These are phyloP conservation scores for Aegilops longissima DNA, from an alignment of 176 grass and related monocot species.

Conservation along the genomic window DNA sequence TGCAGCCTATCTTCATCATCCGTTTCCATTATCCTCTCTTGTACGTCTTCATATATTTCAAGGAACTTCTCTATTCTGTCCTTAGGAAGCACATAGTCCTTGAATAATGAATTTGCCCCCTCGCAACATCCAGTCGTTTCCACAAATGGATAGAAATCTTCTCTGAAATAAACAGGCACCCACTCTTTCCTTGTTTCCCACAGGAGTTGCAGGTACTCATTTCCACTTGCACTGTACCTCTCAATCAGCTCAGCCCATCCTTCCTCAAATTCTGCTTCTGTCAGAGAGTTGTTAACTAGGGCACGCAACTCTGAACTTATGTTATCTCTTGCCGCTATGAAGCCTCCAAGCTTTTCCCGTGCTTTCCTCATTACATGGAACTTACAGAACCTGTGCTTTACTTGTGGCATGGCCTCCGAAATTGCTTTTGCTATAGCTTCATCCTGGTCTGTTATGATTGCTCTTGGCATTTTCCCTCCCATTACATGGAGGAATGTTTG, in stretches of 20 bases:
- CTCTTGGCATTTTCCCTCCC: constrained; percentile 26
- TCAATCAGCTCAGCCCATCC: constrained; percentile 16
- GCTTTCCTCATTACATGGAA: constrained; percentile 22
- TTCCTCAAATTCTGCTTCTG: constrained; percentile 18
- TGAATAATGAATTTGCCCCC: constrained; percentile 18
- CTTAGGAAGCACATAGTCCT: constrained; percentile 6
- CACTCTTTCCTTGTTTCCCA: constrained; percentile 29
- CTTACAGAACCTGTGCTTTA: constrained; percentile 4
- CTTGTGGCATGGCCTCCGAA: constrained; percentile 6
- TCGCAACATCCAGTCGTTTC: constrained; percentile 11
- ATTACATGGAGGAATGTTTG: constrained; percentile 26
- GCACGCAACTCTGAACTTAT: background rate
- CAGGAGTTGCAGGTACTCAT: constrained; percentile 7
- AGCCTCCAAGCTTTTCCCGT: background rate
- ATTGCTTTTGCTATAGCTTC: constrained; percentile 21
- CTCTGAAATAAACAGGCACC: constrained; percentile 31
- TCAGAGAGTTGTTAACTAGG: constrained; percentile 1
- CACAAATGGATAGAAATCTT: constrained; percentile 24
- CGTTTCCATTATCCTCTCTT: background rate
- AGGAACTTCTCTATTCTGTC: constrained; percentile 33
- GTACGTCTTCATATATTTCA: constrained; percentile 6
- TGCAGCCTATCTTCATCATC: constrained; percentile 29
- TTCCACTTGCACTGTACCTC: constrained; percentile 14
- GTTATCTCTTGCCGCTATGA: background rate
- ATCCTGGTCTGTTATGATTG: constrained; percentile 31